Base-by-base conservation (phyloP, 768 basidiomycete species). In the Trametes cingulata region DNA sequence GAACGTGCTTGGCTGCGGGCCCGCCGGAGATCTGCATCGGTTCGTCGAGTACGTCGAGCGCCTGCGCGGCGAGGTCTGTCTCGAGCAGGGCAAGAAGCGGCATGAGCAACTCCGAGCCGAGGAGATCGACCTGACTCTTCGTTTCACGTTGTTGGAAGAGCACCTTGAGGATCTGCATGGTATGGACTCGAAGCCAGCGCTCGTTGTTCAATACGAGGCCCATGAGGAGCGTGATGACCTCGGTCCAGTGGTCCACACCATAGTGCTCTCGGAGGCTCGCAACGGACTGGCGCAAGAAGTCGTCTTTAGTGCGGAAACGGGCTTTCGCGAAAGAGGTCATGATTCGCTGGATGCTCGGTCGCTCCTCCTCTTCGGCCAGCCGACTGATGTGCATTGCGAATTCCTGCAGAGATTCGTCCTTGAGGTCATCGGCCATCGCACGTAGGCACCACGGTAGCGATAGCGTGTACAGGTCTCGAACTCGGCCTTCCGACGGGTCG, bases 31-130 rank as follows among this genome's bases (percentile, higher is more conserved):
- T 88, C 19, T 81, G 83, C 73, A 91, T 85, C 0, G 94, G 94
- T 66, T 95, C 90, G 67, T 97, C 94, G 6, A 98, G 81, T n/a
- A 98, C 93, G 48, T 95, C 95, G 47, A 98, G 80, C 1, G 94
- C 95, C 62, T 91, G 85, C 8, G 87, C 74, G 10, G 95, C 88
- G 35, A 94, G 81, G 63, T 95, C 90, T 2, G 91, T 92, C 65
- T 91, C 88, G n/a, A 97, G 78, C 22, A 98, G 81, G 25, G 93
- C 86, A 33, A 98, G 76, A 25, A 98, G 79, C 0, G 95, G 95
- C 88, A 93, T 93, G 27, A 98, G 82, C 22, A 95, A 78, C 70
- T 97, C 95, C 1, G 91, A 88, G 2, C 92, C 91, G 50, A 93
- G 77, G 0, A 84, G 76, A 50, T 89, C 86, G 22, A 93, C 80